These are phyloP conservation scores for Amylocystis lapponica DNA, from an alignment of 768 basidiomycete genomes.

Conservation along the genomic window DNA sequence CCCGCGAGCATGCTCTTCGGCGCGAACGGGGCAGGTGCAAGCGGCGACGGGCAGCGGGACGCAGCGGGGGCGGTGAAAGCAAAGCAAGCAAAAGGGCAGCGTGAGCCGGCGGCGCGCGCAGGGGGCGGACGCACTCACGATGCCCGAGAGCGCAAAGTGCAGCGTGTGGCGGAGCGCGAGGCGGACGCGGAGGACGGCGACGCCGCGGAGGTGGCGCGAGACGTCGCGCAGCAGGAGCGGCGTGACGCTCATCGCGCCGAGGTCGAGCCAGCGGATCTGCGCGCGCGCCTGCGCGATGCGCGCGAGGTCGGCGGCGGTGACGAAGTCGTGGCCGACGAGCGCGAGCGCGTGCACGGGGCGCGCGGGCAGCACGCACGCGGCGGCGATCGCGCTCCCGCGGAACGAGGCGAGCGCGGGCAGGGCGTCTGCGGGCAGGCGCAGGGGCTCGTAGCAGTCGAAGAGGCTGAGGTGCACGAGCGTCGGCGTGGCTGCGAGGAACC, in stretches of 20 bases:
- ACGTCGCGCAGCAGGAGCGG: conserved; percentile 51
- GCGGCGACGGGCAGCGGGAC: neutral
- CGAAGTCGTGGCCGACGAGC: conserved; percentile 51
- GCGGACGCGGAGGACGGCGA: conserved; percentile 48
- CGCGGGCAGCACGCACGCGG: conserved; percentile 54
- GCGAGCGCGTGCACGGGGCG: conserved; percentile 51
- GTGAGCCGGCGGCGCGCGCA: neutral
- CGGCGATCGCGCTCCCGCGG: conserved; percentile 55
- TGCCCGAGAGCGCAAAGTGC: conserved; percentile 57
- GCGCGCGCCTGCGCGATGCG: conserved; percentile 42
- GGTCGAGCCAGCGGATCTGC: conserved; percentile 50
- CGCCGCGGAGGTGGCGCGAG: conserved; percentile 41
- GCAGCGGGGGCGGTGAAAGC: neutral
- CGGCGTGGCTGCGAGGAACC: conserved; percentile 38
- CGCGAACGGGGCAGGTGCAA: conserved; percentile 2
- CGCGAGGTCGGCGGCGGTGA: conserved; percentile 46
- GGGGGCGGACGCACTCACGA: conserved; percentile 40
- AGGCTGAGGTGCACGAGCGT: conserved; percentile 39
- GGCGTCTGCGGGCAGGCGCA: conserved; percentile 37
- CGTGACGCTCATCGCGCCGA: conserved; percentile 54
- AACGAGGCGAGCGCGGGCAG: conserved; percentile 48
- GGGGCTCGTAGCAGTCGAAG: conserved; percentile 35
- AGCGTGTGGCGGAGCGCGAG: conserved; percentile 62
- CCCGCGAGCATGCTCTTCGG: conserved; percentile 51
- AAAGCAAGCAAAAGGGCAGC: neutral